Conservation (phyloP, 208 protist genomes). For the Phytomonas sp. region DNA sequence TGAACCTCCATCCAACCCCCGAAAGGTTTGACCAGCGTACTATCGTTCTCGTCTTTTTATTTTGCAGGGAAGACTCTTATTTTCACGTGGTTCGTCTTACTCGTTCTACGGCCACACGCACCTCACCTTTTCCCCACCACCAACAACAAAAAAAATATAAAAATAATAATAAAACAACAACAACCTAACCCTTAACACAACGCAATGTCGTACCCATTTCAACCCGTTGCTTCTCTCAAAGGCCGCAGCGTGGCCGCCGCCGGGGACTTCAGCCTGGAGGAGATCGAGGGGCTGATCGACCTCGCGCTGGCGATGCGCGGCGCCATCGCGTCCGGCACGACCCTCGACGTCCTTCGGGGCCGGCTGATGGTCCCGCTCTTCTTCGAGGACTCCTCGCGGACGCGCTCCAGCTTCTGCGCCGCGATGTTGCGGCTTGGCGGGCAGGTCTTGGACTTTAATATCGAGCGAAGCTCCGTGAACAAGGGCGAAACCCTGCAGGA, state of each 20-base stretch:
- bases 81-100: not conserved
- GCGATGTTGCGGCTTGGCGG: constrained; percentile 82
- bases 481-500: constrained; percentile 84
- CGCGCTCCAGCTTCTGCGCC: constrained; percentile 69
- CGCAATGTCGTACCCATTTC: constrained; percentile 11
- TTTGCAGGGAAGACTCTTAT: constrained; percentile 10
- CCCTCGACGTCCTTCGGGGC: constrained; percentile 49
- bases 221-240: constrained; percentile 51
- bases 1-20: too few relatives aligned
- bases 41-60: constrained; percentile 13
- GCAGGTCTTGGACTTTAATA: constrained; percentile 72
- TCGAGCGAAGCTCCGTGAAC: constrained; percentile 64
- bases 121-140: constrained; percentile 1
- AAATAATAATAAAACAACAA: constrained; percentile 7
- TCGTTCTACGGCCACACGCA: constrained; percentile 4
- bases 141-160: constrained; percentile 1
- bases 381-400: constrained; percentile 80
- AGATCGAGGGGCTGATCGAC: constrained; percentile 59
- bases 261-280: constrained; percentile 49
- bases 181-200: constrained; percentile 6
- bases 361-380: constrained; percentile 82
- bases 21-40: not conserved
- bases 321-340: constrained; percentile 37
- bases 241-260: constrained; percentile 58
- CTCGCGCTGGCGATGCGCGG: constrained; percentile 42